Evolutionary conservation across 352 stramenopile genomes (phyloP).

Genomic region (Thalassiosira ordinaria): DNA sequence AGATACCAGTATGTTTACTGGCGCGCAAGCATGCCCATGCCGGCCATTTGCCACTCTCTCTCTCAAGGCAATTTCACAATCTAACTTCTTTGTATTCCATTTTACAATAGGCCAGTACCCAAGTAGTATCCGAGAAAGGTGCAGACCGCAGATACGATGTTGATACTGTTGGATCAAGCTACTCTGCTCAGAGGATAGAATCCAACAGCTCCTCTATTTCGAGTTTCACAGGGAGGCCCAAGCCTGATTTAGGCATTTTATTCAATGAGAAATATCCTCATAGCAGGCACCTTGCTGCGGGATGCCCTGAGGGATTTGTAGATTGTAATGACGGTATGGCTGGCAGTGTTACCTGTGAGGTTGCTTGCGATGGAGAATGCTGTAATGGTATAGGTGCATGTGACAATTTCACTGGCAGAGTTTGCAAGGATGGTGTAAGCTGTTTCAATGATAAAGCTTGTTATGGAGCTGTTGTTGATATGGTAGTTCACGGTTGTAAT

Average conservation of each 20-base stretch:
- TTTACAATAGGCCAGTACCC: too few species aligned
- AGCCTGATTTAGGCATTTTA: background rate
- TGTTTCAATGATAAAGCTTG: background rate
- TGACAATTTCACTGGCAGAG: background rate
- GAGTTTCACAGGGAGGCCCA: too few species aligned
- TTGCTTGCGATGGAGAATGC: background rate
- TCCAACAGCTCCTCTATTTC: too few species aligned
- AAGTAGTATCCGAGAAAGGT: too few species aligned
- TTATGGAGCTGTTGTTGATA: background rate
- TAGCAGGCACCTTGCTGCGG: background rate
- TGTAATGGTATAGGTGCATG: constrained; percentile 1
- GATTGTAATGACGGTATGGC: background rate
- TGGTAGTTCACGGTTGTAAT: background rate
- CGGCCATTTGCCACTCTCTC: too few species aligned
- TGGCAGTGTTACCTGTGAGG: background rate
- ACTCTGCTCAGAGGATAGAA: too few species aligned
- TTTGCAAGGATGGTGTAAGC: constrained; percentile 15
- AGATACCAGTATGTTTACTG: too few species aligned
- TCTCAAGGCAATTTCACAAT: too few species aligned
- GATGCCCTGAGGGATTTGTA: background rate
- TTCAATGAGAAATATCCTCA: background rate
- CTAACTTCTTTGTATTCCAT: too few species aligned
- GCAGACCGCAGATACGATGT: too few species aligned
- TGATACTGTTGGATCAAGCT: too few species aligned
- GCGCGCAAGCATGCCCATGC: too few species aligned